Conservation (phyloP, 2,329 filamentous ascomycete genomes). For the Venturia nashicola region DNA sequence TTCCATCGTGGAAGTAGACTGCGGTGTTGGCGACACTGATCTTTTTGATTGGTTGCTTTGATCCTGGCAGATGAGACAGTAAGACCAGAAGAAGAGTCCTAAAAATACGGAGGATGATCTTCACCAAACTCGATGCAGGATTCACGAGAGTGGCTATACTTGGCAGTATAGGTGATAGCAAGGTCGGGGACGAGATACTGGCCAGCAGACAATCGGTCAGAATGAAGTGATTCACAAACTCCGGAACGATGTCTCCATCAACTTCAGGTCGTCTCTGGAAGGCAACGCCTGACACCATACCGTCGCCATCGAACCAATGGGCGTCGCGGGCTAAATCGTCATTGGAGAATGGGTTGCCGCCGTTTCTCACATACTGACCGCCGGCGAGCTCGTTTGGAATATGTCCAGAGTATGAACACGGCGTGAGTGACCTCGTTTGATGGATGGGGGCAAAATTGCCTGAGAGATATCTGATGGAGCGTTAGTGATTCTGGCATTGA, state of each 20-base stretch:
- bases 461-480: constrained; percentile 39
- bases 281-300: constrained; percentile 57
- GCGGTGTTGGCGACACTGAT: constrained; percentile 61
- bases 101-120: constrained; percentile 39
- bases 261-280: constrained; percentile 36
- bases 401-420: constrained; percentile 43
- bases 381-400: constrained; percentile 55
- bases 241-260: constrained; percentile 35
- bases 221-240: constrained; percentile 59
- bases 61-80: constrained; percentile 45
- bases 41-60: constrained; percentile 45
- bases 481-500: neutral
- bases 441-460: constrained; percentile 61
- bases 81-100: constrained; percentile 46
- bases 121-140: constrained; percentile 40
- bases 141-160: constrained; percentile 56
- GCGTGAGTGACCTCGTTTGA: constrained; percentile 40
- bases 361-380: constrained; percentile 61
- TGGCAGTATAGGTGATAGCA: constrained; percentile 42
- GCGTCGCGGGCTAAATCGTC: constrained; percentile 48
- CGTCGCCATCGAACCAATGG: constrained; percentile 67
- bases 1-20: constrained; percentile 54
- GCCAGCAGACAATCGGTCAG: constrained; percentile 54
- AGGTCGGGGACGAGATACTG: neutral
- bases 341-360: constrained; percentile 54